Evolutionary conservation across 352 stramenopile species (phyloP).

Genomic region (Elongisporangium undulatum): DNA sequence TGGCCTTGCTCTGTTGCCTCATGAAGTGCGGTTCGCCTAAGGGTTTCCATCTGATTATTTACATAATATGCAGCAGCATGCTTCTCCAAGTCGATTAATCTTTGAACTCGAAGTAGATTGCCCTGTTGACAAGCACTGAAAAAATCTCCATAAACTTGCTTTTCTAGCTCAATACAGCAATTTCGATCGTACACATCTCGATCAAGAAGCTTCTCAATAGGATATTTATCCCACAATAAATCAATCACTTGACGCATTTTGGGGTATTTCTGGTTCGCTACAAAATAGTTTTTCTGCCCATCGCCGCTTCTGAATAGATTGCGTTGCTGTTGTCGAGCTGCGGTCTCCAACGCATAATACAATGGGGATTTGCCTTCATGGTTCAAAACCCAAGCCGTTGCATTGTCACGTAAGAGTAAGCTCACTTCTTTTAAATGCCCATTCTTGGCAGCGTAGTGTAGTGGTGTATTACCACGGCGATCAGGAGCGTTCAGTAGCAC

Average conservation of each 20-base stretch:
- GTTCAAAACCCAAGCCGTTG: conserved; percentile 34
- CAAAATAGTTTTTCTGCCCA: conserved; percentile 32
- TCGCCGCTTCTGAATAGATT: conserved; percentile 5
- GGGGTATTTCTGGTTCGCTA: conserved; percentile 29
- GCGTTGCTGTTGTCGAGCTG: conserved; percentile 13
- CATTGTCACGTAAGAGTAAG: conserved; percentile 38
- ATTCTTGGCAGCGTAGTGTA: conserved; percentile 48
- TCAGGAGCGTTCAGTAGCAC: conserved; percentile 42
- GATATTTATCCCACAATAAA: conserved; percentile 54
- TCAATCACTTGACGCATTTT: conserved; percentile 64
- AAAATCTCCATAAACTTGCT: conserved; percentile 51
- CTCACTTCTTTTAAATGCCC: conserved; percentile 49
- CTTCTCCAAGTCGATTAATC: conserved; percentile 56
- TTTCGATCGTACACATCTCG: conserved; percentile 23
- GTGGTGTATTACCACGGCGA: conserved; percentile 38
- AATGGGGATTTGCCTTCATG: conserved; percentile 48
- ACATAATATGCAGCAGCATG: conserved; percentile 38
- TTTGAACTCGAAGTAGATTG: conserved; percentile 51
- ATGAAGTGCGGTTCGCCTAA: conserved; percentile 45
- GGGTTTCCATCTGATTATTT: conserved; percentile 33
- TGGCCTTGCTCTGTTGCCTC: conserved; percentile 60
- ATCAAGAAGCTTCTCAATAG: conserved; percentile 17
- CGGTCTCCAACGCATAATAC: conserved; percentile 42
- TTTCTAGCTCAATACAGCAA: conserved; percentile 42
- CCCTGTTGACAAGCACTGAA: conserved; percentile 44